Evolutionary conservation across 2,329 filamentous ascomycete genomes (phyloP), one percentile per base, ranked within the genome.

Genomic region (Trichoderma koningii): DNA sequence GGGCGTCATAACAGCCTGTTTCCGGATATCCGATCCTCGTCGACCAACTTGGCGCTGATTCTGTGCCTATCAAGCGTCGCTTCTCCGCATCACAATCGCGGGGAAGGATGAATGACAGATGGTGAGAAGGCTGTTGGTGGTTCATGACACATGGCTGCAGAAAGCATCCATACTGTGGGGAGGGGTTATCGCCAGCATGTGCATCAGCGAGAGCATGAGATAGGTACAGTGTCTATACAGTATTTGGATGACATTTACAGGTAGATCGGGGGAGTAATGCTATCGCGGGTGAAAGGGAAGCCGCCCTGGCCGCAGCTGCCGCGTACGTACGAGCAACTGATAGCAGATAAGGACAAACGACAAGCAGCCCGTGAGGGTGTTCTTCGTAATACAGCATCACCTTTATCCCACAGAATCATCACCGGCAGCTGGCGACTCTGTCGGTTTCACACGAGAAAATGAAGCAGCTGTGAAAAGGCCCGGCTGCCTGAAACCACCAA

Each of bases 41-140:
- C 34, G n/a, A 48, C 15, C 5, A 15, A 21, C 0, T 30, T 47
- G 15, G 23, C 19, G 48, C 51, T 55, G 21, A 19, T 30, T n/a
- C 17, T 45, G 17, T 48, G 26, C 51, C 38, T 55, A 55, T 55
- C 50, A 44, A 44, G 2, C 15, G 48, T 10, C 12, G n/a, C 19
- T 57, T 60, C 62, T 64, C 62, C 62, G 62, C 62, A 64, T 47
- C 17, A 51, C 23, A 26, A 64, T 60, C 62, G 62, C 62, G 62
- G 62, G 62, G 62, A 60, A 64, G 50, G 48, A 53, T 44, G 44
- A 52, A 52, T 44, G 47, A 30, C 51, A 38, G 57, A 23, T 21
- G 57, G 48, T 52, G 47, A 61, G 47, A 28, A 42, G 56, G 56
- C 56, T 60, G 57, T 51, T 62, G 59, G 50, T 30, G 5, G 26